Evolutionary conservation across 352 stramenopile genomes (phyloP), one percentile per base, ranked within the genome.

Genomic region (Peronospora belbahrii): DNA sequence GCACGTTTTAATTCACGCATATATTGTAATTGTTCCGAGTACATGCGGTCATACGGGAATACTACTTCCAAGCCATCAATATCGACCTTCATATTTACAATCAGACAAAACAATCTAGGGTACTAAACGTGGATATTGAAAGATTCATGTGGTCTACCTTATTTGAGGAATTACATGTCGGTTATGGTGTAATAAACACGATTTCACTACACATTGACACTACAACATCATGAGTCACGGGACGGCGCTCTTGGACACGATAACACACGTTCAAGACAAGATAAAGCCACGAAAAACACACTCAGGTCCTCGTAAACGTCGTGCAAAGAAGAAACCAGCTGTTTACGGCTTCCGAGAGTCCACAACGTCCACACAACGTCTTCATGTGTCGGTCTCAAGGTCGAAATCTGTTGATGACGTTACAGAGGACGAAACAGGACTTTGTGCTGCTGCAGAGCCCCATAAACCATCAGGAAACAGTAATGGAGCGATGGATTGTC

Each of bases 1-100:
- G 96, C 82, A 30, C 95, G 86, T 80, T 99, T 99, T 9, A 99
- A 74, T 52, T 98, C 89, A 19, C 92, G 79, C 96, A 99, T 99
- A 72, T 99, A 99, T 60, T 98, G 83, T 55, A 98, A 96, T 75
- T 99, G 97, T 66, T 99, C 97, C 30, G 95, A 71, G 73, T 99
- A 99, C 67, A 99, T 97, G 48, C 74, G 75, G 42, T 86, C 73
- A 48, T 98, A 99, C 30, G 96, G 96, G 64, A 99, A 99, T 59
- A 98, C 94, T 31, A 99, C 95, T 52, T 97, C 85, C 13, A 99
- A 70, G 22, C 91, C 95, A 76, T 98, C 95, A 36, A 98, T 85
- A 39, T 96, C 74, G 49, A 98, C 92, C 52, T 85, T 80, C 88
- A 97, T 97, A 3, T 17, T 40, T 3, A 14, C 11, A n/a, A n/a